Evolutionary conservation across 345 rosid genomes (phyloP).

Genomic region (Conringia planisiliqua): DNA sequence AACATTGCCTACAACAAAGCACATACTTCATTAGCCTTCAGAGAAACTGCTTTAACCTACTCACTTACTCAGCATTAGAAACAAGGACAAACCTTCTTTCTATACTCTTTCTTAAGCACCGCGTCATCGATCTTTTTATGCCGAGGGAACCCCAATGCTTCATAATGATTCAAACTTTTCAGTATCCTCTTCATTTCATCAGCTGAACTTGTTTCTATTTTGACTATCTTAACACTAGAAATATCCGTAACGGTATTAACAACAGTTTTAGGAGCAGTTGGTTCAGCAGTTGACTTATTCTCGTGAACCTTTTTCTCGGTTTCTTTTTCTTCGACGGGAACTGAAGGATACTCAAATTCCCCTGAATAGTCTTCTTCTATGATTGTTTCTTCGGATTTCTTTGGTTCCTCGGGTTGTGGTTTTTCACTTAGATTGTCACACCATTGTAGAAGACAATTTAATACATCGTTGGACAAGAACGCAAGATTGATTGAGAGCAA

Average conservation of each 20-base stretch:
- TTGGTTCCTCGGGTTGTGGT: slow-evolving; percentile 54
- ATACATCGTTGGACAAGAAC: slow-evolving; percentile 76
- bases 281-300: slow-evolving; percentile 60
- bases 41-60: not conserved
- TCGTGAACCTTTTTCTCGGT: slow-evolving; percentile 45
- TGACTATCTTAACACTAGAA: slow-evolving; percentile 42
- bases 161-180: slow-evolving; percentile 70
- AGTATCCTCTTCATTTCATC: slow-evolving; percentile 92
- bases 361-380: slow-evolving; percentile 65
- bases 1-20: slow-evolving; percentile 76
- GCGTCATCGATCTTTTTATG: slow-evolving; percentile 59
- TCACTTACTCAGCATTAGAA: slow-evolving; percentile 3
- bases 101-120: slow-evolving; percentile 76
- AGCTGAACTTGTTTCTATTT: slow-evolving; percentile 52
- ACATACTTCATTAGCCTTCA: slow-evolving; percentile 1
- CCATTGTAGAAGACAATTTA: slow-evolving; percentile 71
- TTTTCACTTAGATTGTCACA: slow-evolving; percentile 74
- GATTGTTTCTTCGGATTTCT: slow-evolving; percentile 48
- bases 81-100: slow-evolving; percentile 61
- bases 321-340: slow-evolving; percentile 49
- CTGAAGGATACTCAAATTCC: slow-evolving; percentile 54
- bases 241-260: slow-evolving; percentile 48
- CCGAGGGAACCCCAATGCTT: slow-evolving; percentile 74
- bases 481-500: slow-evolving; percentile 81
- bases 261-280: slow-evolving; percentile 48